Evolutionary conservation across 306 rosid genomes (phyloP).

Genomic region (Herpetospermum pedunculosum): DNA sequence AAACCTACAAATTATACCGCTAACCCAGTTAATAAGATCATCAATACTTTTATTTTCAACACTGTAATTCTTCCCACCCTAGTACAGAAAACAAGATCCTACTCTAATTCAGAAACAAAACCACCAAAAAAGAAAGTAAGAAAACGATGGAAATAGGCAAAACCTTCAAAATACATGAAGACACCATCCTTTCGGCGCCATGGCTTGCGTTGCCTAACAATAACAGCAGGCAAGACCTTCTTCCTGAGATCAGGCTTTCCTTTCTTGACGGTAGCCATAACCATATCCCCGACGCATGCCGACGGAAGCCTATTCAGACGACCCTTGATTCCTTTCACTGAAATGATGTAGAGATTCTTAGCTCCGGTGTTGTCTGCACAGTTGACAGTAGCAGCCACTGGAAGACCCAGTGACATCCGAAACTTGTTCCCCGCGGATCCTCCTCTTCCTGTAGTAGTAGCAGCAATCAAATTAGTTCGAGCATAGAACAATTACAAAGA

Average conservation of each 20-base stretch:
- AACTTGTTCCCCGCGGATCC: conserved; percentile 93
- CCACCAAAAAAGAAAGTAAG: neutral
- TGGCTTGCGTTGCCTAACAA: conserved; percentile 82
- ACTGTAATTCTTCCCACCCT: neutral
- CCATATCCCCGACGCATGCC: conserved; percentile 93
- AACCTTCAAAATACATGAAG: conserved; percentile 88
- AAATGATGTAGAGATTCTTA: conserved; percentile 81
- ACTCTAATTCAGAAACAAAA: neutral
- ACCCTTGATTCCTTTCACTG: conserved; percentile 88
- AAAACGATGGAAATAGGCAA: neutral
- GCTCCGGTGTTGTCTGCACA: conserved; percentile 91
- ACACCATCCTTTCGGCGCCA: conserved; percentile 98
- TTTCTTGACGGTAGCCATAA: conserved; percentile 92
- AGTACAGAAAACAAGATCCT: neutral
- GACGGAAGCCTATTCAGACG: conserved; percentile 73
- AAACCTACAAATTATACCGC: neutral
- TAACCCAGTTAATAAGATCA: neutral
- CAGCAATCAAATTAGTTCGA: neutral
- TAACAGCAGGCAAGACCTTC: conserved; percentile 88
- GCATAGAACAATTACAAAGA: neutral
- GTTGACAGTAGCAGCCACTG: conserved; percentile 94
- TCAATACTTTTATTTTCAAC: neutral
- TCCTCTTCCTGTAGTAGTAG: conserved; percentile 44
- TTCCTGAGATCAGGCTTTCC: conserved; percentile 90
- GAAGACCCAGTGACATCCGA: conserved; percentile 92